These are phyloP conservation scores for Mesotaenium endlicherianum DNA, from an alignment of 139 green algal species.

Conservation along the genomic window DNA sequence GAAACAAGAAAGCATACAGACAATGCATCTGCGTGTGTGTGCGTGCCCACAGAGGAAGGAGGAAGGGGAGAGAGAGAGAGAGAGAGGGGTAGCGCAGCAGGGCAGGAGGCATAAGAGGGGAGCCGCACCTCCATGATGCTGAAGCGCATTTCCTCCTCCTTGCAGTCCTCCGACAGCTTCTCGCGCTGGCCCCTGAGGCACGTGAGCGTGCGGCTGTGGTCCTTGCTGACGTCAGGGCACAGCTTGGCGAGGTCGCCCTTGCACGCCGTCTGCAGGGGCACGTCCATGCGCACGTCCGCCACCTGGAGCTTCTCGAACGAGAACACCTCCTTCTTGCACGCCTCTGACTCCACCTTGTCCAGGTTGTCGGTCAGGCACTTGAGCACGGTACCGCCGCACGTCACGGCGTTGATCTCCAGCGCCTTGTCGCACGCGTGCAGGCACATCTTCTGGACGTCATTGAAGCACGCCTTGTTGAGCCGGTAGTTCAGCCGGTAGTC, in stretches of 20 bases:
- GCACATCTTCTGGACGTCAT: slow-evolving; percentile 73
- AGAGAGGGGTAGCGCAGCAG: no score
- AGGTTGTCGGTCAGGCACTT: slow-evolving; percentile 77
- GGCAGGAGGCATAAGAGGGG: no score
- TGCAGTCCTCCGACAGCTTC: slow-evolving; percentile 66
- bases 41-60: no score
- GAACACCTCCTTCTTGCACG: slow-evolving; percentile 78
- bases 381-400: slow-evolving; percentile 76
- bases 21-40: no score
- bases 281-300: slow-evolving; percentile 71
- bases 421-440: slow-evolving; percentile 56
- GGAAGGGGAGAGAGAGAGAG: no score
- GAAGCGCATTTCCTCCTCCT: slow-evolving; percentile 65
- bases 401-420: slow-evolving; percentile 55
- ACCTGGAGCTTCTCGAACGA: slow-evolving; percentile 83
- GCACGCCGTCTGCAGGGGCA: slow-evolving; percentile 71
- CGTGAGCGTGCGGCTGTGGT: slow-evolving; percentile 69
- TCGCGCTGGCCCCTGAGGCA: slow-evolving; percentile 73
- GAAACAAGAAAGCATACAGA: no score
- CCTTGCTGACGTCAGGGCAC: slow-evolving; percentile 43
- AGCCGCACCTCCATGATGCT: slow-evolving; percentile 41
- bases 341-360: slow-evolving; percentile 66
- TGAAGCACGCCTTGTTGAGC: slow-evolving; percentile 70
- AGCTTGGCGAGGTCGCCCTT: background rate
- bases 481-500: slow-evolving; percentile 89